Percentiles rank a stretch among this genome's conserved stretches.
These are phyloP conservation scores for Chaetomium tenue DNA, from an alignment of 495 filamentous ascomycete genomes.

Conservation along the genomic window DNA sequence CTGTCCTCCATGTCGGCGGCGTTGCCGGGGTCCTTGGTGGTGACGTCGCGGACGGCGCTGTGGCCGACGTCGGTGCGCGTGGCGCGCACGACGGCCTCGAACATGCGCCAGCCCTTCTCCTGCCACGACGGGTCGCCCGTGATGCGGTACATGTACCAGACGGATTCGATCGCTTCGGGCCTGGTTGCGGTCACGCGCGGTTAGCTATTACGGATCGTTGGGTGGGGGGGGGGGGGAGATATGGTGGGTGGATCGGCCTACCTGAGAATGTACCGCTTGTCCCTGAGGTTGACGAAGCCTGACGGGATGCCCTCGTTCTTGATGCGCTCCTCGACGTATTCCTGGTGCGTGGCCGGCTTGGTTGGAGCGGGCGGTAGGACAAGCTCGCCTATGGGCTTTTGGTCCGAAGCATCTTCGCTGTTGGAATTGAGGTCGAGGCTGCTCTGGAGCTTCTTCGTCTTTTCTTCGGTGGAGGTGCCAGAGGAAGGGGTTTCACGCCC, in stretches of 20 bases:
- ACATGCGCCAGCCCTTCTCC: slow-evolving; percentile 89
- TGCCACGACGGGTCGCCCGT: slow-evolving; percentile 80
- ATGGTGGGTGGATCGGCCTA: slow-evolving; percentile 37
- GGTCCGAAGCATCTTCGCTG: neutral
- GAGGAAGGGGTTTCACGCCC: neutral
- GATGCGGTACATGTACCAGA: slow-evolving; percentile 93
- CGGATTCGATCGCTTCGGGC: slow-evolving; percentile 91
- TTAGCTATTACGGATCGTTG: neutral
- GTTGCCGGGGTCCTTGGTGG: slow-evolving; percentile 16
- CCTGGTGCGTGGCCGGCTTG: slow-evolving; percentile 57
- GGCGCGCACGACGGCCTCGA: slow-evolving; percentile 64
- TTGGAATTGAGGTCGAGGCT: slow-evolving; percentile 8
- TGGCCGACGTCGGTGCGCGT: slow-evolving; percentile 67
- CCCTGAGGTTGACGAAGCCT: slow-evolving; percentile 61
- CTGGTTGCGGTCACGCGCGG: slow-evolving; percentile 43
- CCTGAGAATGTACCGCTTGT: slow-evolving; percentile 73
- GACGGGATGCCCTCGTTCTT: slow-evolving; percentile 60
- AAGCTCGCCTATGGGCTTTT: slow-evolving; percentile 14
- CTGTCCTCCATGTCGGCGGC: slow-evolving; percentile 36
- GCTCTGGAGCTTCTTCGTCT: neutral
- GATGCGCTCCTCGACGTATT: slow-evolving; percentile 61
- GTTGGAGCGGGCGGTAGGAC: slow-evolving; percentile 31
- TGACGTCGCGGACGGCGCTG: slow-evolving; percentile 72
- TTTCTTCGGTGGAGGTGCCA: slow-evolving; percentile 5
- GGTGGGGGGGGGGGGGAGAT: neutral